phyloP scores from a whole-genome alignment of 768 basidiomycete species.

The Asterophora parasitica region DNA sequence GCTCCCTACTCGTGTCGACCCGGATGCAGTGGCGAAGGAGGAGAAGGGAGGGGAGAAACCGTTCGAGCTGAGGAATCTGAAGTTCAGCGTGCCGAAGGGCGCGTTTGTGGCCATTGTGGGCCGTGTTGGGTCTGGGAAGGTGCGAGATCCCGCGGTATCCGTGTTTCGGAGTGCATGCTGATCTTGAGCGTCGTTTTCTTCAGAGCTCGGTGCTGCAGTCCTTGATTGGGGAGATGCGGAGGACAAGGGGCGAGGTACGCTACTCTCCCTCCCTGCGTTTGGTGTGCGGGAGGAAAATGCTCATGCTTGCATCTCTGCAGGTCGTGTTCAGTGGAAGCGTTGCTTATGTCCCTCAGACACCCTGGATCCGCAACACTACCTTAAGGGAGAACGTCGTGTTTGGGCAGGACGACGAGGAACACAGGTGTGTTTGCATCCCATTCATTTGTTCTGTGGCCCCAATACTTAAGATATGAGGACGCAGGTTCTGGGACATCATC shows the following conservation, averaged over 20 bases:
- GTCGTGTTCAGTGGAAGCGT: conserved; percentile 50
- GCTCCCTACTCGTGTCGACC: conserved; percentile 18
- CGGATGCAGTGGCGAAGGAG: conserved; percentile 15
- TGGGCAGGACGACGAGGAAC: conserved; percentile 59
- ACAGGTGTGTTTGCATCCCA: conserved; percentile 29
- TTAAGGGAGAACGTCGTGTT: conserved; percentile 73
- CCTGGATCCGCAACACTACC: conserved; percentile 68
- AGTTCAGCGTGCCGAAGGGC: conserved; percentile 45
- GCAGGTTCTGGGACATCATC: conserved; percentile 53
- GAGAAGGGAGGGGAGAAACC: conserved; percentile 37
- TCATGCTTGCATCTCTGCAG: conserved; percentile 22
- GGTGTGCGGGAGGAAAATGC: background rate
- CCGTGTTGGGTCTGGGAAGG: conserved; percentile 70
- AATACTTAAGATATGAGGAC: too few relatives aligned
- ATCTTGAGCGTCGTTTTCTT: background rate
- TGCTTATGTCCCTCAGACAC: conserved; percentile 55
- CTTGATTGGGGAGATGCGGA: conserved; percentile 65
- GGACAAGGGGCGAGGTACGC: conserved; percentile 49
- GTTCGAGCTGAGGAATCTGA: conserved; percentile 44
- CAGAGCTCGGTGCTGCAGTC: conserved; percentile 55
- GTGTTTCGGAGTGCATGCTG: too few relatives aligned
- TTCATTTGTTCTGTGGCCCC: too few relatives aligned
- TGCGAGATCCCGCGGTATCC: conserved; percentile 13
- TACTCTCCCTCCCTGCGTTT: background rate
- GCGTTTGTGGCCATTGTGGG: conserved; percentile 70